Evolutionary conservation across 805 yeast genomes (phyloP), one percentile per base, ranked within the genome.

Genomic region (Kluyveromyces aestuarii): DNA sequence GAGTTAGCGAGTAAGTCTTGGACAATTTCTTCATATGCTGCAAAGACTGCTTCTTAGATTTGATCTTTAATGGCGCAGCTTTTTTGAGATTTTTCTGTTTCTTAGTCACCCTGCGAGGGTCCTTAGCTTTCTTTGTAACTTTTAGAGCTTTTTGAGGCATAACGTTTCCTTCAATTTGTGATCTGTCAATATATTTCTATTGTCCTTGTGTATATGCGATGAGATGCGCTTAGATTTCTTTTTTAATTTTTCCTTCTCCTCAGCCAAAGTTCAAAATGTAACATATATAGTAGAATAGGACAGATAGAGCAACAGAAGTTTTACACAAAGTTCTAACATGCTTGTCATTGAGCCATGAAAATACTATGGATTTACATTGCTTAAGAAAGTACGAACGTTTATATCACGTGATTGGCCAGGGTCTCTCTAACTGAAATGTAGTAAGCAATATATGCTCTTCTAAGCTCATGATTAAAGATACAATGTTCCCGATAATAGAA

Each of bases 61-160:
- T 84, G 57, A 77, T 70, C 49, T 77, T 76, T 61, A 77, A 76
- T 27, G 95, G 96, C 14, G 95, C 93, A 25, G 86, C 85, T 54
- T 77, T 76, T 52, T 76, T 79, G 36, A 83, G 76, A 57, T 81
- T 81, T 57, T 67, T 71, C 59, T 82, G 88, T 59, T 72, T 78
- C 69, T 84, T 84, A 1, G 90, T 71, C 33, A 71, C 58, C 48
- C 74, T 65, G 33, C 67, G 69, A 39, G 72, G 70, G 43, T 70
- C 70, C 50, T 71, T 71, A 37, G 57, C 50, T 54, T 70, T 69
- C 41, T 55, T 61, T 11, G 59, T 64, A 38, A 84, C 74, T 56
- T 81, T 82, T n/a, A 78, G 62, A 48, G 81, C 78, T 45, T 87
- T 88, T 66, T 85, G 93, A 14, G 84, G 87, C 93, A 85, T 84